Evolutionary conservation across 768 basidiomycete genomes (phyloP).

Genomic region (Leccinum arenicola): DNA sequence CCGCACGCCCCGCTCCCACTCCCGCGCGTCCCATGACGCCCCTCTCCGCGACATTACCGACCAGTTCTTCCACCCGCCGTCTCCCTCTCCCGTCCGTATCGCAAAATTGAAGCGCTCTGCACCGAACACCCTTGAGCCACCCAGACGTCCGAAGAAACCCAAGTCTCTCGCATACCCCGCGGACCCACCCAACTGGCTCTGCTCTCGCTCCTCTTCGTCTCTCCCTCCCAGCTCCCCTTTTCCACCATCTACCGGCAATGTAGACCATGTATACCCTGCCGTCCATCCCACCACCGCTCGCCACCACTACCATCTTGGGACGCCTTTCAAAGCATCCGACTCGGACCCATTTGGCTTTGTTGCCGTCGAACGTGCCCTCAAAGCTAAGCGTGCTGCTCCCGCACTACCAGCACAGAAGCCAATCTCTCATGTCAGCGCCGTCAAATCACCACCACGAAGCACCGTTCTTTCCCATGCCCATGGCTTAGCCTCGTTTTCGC

Average conservation of each 20-base stretch:
- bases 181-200: conserved; percentile 31
- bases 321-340: conserved; percentile 25
- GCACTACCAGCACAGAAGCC: conserved; percentile 10
- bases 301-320: conserved; percentile 20
- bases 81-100: conserved; percentile 29
- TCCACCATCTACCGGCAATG: conserved; percentile 22
- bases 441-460: conserved; percentile 22
- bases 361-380: conserved; percentile 50
- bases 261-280: conserved; percentile 7
- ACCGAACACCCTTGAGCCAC: conserved; percentile 22
- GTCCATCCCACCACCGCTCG: conserved; percentile 6
- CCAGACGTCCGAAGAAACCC: conserved; percentile 32
- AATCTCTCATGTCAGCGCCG: conserved; percentile 6
- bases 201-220: conserved; percentile 26
- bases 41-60: conserved; percentile 33
- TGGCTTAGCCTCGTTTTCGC: conserved; percentile 28
- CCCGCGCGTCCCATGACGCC: conserved; percentile 18
- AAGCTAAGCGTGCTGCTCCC: conserved; percentile 35
- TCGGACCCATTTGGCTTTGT: conserved; percentile 61
- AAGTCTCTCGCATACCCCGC: conserved; percentile 30
- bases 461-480: conserved; percentile 16
- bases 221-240: conserved; percentile 35
- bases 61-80: conserved; percentile 34
- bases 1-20: conserved; percentile 25
- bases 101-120: conserved; percentile 19